Conservation (phyloP, 805 yeast species). For the Starmerella riodocensis region DNA sequence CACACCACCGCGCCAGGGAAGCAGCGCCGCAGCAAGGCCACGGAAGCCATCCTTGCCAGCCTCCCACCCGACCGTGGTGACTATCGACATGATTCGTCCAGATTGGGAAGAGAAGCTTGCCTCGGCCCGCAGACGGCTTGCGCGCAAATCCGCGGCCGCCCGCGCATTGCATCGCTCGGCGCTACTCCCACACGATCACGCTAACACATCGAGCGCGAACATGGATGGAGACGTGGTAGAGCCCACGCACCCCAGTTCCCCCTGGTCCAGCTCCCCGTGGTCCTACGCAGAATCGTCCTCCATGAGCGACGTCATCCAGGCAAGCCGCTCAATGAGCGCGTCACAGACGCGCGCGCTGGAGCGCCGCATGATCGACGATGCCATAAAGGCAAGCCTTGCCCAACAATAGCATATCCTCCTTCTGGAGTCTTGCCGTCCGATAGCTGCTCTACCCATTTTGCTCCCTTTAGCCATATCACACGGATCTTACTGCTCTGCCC, state of each 20-base stretch:
- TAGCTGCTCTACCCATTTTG: too few relatives aligned
- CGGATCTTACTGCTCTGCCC: too few relatives aligned
- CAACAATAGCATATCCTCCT: conserved; percentile 4
- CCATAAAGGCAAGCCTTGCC: conserved; percentile 19
- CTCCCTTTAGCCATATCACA: too few relatives aligned
- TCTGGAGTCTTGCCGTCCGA: too few relatives aligned
- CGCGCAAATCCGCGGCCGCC: conserved; percentile 84
- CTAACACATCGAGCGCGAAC: background rate
- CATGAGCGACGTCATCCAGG: conserved; percentile 8
- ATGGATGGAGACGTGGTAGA: too few relatives aligned
- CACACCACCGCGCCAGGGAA: background rate
- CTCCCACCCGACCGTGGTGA: conserved; percentile 53
- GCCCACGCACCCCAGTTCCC: too few relatives aligned
- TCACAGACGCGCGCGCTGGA: conserved; percentile 20
- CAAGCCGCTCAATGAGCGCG: conserved; percentile 13
- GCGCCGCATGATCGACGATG: conserved; percentile 21
- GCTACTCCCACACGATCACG: conserved; percentile 34
- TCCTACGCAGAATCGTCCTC: background rate
- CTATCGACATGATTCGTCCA: conserved; percentile 76
- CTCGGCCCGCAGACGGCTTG: conserved; percentile 61
- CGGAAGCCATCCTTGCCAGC: conserved; percentile 23
- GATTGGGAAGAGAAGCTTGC: conserved; percentile 75
- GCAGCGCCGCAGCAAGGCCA: background rate
- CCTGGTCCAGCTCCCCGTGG: background rate
- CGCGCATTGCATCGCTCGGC: conserved; percentile 86